Conservation (phyloP, 495 filamentous ascomycete genomes). For the Xylaria acuta region DNA sequence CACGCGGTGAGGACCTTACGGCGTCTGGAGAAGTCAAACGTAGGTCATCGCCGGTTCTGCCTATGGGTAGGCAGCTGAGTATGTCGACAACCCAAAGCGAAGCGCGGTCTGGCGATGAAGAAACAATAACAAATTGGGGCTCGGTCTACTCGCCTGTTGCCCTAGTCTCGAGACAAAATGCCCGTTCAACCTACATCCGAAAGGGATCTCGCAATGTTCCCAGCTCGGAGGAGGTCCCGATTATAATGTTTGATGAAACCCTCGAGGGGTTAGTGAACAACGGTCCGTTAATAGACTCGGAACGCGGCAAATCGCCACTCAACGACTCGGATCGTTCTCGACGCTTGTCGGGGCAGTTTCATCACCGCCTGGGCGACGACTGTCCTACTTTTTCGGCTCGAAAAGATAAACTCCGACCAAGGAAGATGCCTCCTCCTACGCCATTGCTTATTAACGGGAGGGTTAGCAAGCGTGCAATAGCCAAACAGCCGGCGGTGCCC, state of each 20-base stretch:
- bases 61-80: constrained; percentile 37
- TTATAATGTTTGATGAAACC: constrained; percentile 46
- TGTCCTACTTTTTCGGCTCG: constrained; percentile 60
- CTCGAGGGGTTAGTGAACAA: constrained; percentile 3
- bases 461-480: constrained; percentile 39
- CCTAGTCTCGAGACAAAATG: constrained; percentile 42
- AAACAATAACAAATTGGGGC: constrained; percentile 47
- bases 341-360: constrained; percentile 42
- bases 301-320: constrained; percentile 9
- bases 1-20: constrained; percentile 17
- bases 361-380: constrained; percentile 58
- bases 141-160: constrained; percentile 49
- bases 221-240: constrained; percentile 35
- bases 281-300: not conserved
- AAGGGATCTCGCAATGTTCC: constrained; percentile 30
- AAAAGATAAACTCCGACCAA: constrained; percentile 43
- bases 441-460: constrained; percentile 51
- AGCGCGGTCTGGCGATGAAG: constrained; percentile 41
- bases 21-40: constrained; percentile 39
- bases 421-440: constrained; percentile 56
- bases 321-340: not conserved
- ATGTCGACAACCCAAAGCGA: constrained; percentile 42
- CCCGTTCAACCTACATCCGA: constrained; percentile 43
- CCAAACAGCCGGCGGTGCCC: constrained; percentile 45
- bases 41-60: constrained; percentile 48